Conservation (phyloP, 1,139 yeast genomes). For the Entelexis paramagnoliae region DNA sequence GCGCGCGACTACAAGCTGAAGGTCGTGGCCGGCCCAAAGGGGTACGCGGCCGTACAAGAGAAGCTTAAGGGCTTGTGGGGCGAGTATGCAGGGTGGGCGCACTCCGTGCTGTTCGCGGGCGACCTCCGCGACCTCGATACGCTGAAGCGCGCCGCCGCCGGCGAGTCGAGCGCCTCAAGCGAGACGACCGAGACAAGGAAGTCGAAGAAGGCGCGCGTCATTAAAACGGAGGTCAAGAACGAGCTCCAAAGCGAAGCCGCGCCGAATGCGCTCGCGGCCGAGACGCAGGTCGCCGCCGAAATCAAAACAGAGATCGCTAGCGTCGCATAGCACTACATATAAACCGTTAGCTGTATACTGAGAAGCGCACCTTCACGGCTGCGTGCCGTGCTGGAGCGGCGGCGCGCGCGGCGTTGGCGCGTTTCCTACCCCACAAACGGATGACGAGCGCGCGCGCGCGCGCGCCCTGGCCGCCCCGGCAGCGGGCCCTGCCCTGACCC, state of each 20-base stretch:
- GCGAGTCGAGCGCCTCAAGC: background rate
- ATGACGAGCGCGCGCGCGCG: no score
- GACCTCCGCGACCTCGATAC: slow-evolving; percentile 55
- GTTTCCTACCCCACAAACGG: background rate
- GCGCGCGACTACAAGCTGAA: slow-evolving; percentile 60
- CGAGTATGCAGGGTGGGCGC: slow-evolving; percentile 96
- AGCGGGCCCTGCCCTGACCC: background rate
- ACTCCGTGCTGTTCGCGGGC: slow-evolving; percentile 78
- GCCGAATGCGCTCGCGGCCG: background rate
- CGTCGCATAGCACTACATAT: background rate
- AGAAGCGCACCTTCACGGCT: no score
- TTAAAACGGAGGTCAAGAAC: background rate
- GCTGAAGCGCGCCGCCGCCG: slow-evolving; percentile 24
- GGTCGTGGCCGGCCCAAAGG: slow-evolving; percentile 40
- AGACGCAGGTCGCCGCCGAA: background rate
- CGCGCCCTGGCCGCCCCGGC: background rate
- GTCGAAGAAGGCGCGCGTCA: background rate
- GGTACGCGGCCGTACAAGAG: slow-evolving; percentile 50
- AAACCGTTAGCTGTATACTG: no score
- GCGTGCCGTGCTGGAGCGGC: no score
- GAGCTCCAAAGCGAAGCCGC: background rate
- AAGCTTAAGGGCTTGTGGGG: slow-evolving; percentile 72
- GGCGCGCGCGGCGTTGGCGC: no score
- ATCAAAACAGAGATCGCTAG: background rate
- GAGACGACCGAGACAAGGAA: background rate